These are phyloP conservation scores for Xylaria bambusicola DNA, from an alignment of 495 filamentous ascomycete species.

Conservation along the genomic window DNA sequence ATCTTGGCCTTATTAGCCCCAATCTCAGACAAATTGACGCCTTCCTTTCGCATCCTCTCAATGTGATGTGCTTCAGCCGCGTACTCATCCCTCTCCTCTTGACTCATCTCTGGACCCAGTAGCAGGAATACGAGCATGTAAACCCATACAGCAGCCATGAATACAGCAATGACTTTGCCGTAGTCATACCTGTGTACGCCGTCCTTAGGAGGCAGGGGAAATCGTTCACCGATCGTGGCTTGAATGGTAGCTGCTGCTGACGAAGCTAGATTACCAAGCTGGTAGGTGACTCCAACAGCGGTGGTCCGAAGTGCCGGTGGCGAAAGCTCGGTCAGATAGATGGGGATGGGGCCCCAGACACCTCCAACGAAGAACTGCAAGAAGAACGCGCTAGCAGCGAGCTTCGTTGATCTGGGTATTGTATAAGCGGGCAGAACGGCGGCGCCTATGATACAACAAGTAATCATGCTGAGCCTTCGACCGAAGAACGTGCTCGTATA, in stretches of 20 bases:
- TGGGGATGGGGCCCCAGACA: conserved; percentile 78
- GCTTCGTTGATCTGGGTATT: conserved; percentile 53
- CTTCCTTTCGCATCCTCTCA: conserved; percentile 20
- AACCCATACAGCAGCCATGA: conserved; percentile 80
- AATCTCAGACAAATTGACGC: conserved; percentile 11
- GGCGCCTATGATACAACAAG: conserved; percentile 69
- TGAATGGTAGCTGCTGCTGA: conserved; percentile 79
- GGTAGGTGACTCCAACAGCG: conserved; percentile 74
- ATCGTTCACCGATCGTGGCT: conserved; percentile 73
- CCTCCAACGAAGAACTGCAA: conserved; percentile 84
- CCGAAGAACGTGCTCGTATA: conserved; percentile 80
- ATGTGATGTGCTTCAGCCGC: conserved; percentile 3
- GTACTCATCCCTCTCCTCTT: conserved; percentile 17
- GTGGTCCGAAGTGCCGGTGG: conserved; percentile 76
- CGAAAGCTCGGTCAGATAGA: conserved; percentile 81
- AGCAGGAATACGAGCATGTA: conserved; percentile 74
- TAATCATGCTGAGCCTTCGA: conserved; percentile 73
- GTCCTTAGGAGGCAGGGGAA: conserved; percentile 63
- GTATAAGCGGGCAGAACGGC: conserved; percentile 77
- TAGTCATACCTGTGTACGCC: conserved; percentile 65
- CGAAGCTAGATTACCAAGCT: conserved; percentile 77
- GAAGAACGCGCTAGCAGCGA: conserved; percentile 80
- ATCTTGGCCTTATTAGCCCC: conserved; percentile 10
- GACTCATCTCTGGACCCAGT: conserved; percentile 64
- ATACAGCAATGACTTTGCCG: conserved; percentile 84